Conservation (phyloP, 2,329 filamentous ascomycete genomes). For the Botrytis tulipae region DNA sequence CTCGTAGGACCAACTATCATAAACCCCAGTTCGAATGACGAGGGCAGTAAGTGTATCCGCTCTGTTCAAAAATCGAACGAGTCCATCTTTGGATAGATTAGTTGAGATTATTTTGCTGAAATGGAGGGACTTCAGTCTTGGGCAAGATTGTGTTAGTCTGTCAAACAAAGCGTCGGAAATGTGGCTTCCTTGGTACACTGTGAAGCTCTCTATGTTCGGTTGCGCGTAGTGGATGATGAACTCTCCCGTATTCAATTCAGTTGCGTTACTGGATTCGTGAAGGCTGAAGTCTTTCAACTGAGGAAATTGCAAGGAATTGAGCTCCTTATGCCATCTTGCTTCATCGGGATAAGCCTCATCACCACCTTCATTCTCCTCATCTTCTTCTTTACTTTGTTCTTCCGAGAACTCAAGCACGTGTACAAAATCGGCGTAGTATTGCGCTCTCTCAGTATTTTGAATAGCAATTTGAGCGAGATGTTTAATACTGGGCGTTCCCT, state of each 20-base stretch:
- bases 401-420: neutral
- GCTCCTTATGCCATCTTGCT: neutral
- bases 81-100: neutral
- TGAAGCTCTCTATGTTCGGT: neutral
- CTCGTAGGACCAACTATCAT: constrained; percentile 10
- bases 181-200: neutral
- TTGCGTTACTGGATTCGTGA: neutral
- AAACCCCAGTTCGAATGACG: neutral
- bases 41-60: neutral
- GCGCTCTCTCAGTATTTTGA: neutral
- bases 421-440: constrained; percentile 12
- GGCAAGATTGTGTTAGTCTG: neutral
- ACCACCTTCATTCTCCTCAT: neutral
- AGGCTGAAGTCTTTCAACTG: neutral
- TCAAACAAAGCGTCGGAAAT: constrained; percentile 1
- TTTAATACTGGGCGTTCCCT: neutral
- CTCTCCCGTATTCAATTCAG: neutral
- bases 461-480: neutral
- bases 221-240: neutral
- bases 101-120: neutral
- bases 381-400: neutral
- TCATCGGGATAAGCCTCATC: neutral
- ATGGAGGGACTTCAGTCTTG: neutral
- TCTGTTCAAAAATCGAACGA: neutral
- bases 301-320: neutral